A percentile compares a stretch with the other conserved stretches of the same genome.
These are phyloP conservation scores for Nakazawaea wyomingensis DNA, from an alignment of 805 yeast species.

Conservation along the genomic window DNA sequence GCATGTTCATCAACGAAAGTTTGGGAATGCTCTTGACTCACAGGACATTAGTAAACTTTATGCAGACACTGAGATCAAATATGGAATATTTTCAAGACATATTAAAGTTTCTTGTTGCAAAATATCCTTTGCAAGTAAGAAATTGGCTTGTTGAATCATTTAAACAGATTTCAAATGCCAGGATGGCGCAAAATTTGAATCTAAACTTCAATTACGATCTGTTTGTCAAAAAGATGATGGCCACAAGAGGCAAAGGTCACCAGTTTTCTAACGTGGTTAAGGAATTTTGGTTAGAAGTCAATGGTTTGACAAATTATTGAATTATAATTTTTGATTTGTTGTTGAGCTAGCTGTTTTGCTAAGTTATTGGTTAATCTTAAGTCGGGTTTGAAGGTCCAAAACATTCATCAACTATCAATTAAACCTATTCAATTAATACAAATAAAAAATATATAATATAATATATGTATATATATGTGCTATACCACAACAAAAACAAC, in stretches of 20 bases:
- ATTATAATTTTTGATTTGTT: no score
- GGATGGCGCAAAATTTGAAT: constrained; percentile 20
- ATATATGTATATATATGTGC: constrained; percentile 1
- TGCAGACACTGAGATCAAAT: constrained; percentile 53
- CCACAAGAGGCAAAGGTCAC: constrained; percentile 63
- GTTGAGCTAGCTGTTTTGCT: no score
- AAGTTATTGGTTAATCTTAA: no score
- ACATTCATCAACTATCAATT: no score
- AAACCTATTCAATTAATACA: no score
- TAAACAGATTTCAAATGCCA: constrained; percentile 21
- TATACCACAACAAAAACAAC: not conserved
- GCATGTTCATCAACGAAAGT: constrained; percentile 24
- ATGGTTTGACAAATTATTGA: constrained; percentile 47
- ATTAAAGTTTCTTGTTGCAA: constrained; percentile 33
- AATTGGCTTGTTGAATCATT: constrained; percentile 38
- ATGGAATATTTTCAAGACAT: constrained; percentile 54
- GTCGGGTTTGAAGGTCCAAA: no score
- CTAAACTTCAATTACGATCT: constrained; percentile 30
- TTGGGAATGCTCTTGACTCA: constrained; percentile 28
- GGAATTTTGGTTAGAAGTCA: constrained; percentile 60
- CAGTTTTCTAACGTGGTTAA: constrained; percentile 40
- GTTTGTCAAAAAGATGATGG: constrained; percentile 48
- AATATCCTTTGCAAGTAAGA: constrained; percentile 35
- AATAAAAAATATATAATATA: not conserved
- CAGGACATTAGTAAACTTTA: constrained; percentile 35